Conservation (phyloP, 768 basidiomycete genomes). For the Russula vinacea region DNA sequence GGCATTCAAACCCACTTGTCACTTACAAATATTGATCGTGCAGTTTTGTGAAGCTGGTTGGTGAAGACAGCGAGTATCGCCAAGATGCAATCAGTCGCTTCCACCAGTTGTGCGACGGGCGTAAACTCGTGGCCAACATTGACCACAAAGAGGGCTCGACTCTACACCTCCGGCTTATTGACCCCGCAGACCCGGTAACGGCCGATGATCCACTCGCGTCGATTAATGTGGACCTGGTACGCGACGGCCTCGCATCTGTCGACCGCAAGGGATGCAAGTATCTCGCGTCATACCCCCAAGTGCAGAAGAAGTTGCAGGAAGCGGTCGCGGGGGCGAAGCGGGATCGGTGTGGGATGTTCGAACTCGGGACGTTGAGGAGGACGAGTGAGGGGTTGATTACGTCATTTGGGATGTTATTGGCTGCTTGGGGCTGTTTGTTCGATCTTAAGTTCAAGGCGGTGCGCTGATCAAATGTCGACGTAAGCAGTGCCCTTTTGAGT, state of each 20-base stretch:
- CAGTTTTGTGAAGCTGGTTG: slow-evolving; percentile 85
- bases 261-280: slow-evolving; percentile 79
- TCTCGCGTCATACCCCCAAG: slow-evolving; percentile 61
- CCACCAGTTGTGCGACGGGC: slow-evolving; percentile 81
- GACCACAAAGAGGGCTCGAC: slow-evolving; percentile 78
- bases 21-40: slow-evolving; percentile 1
- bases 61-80: slow-evolving; percentile 81
- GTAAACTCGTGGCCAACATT: slow-evolving; percentile 93
- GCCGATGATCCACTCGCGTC: slow-evolving; percentile 68
- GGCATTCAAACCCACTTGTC: background rate
- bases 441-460: background rate
- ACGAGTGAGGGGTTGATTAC: slow-evolving; percentile 46
- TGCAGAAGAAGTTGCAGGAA: slow-evolving; percentile 62
- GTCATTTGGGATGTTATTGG: background rate
- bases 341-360: slow-evolving; percentile 79
- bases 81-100: slow-evolving; percentile 83
- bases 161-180: slow-evolving; percentile 89
- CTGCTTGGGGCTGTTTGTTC: background rate
- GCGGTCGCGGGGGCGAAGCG: slow-evolving; percentile 64
- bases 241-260: slow-evolving; percentile 80
- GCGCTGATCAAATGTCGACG: background rate
- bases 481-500: background rate
- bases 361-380: slow-evolving; percentile 89
- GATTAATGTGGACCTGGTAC: slow-evolving; percentile 85
- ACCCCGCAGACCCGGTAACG: slow-evolving; percentile 70